Evolutionary conservation across 805 yeast species (phyloP), one percentile per base, ranked within the genome.

Genomic region (Starmerella vaccinii): DNA sequence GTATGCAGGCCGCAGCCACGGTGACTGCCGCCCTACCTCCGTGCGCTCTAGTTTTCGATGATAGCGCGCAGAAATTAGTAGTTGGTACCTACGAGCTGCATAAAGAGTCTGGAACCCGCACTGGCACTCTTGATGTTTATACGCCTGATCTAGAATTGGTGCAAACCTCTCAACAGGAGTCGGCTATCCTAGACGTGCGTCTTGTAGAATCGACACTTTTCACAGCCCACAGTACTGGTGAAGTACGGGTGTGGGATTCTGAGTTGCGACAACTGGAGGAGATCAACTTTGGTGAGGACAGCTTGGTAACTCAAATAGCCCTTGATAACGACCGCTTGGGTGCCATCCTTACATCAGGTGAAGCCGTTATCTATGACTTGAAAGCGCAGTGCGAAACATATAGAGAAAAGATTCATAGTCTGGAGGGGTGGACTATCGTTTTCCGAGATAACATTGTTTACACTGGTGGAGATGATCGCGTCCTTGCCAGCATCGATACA

Each of bases 381-480:
- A 13, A 30, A 4, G 18, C 43, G 1, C 46, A 46, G 12, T 2
- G 35, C 4, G 37, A 29, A 13, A 32, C 26, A 1, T 58, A 53
- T 52, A 32, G 48, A 1, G 29, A 62, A 9, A 63, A 73, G 0
- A 51, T 65, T 0, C 97, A 90, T 63, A 71, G 74, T 9, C 66
- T 88, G 30, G 96, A 90, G 65, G 85, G 95, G 53, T 89, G 97
- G 97, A 84, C 84, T 5, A 84, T 86, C 5, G 77, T 77, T 2
- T 84, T 80, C 8, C 73, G 72, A 39, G 38, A 22, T 10, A 55
- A 38, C 38, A 78, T 85, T 0, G 70, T 87, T 0, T 83, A 81
- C 49, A 59, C 69, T 4, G 98, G 97, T 4, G 97, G 97, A 15
- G 98, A 90, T 63, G 97, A 92, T 67, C 75, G 83, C 6, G 68